These are phyloP conservation scores for Hypomontagnella submonticulosa DNA, from an alignment of 495 filamentous ascomycete species.

Conservation along the genomic window DNA sequence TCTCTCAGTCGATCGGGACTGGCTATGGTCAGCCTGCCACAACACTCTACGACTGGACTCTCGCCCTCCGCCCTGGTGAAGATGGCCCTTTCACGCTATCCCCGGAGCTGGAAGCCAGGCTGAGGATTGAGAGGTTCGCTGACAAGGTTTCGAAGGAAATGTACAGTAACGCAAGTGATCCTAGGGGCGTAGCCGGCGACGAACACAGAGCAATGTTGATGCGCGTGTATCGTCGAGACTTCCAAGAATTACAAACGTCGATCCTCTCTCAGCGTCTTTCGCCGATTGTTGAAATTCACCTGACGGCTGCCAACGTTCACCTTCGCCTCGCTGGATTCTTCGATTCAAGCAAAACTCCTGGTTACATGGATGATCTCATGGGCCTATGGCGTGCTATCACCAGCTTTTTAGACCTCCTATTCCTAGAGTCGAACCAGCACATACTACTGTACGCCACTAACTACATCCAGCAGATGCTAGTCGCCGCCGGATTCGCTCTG, in stretches of 20 bases:
- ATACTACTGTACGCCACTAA: slow-evolving; percentile 80
- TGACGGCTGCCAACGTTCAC: slow-evolving; percentile 83
- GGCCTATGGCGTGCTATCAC: slow-evolving; percentile 80
- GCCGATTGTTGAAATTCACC: slow-evolving; percentile 75
- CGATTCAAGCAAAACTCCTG: slow-evolving; percentile 76
- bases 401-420: slow-evolving; percentile 76
- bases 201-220: slow-evolving; percentile 75
- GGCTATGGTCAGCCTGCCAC: slow-evolving; percentile 91
- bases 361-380: slow-evolving; percentile 81
- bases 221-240: slow-evolving; percentile 67
- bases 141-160: slow-evolving; percentile 88
- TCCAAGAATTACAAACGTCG: slow-evolving; percentile 63
- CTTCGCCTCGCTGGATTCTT: slow-evolving; percentile 90
- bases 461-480: slow-evolving; percentile 92
- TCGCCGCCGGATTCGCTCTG: slow-evolving; percentile 85
- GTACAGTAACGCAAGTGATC: slow-evolving; percentile 82
- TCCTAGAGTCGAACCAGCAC: slow-evolving; percentile 57
- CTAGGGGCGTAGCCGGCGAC: slow-evolving; percentile 76
- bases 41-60: slow-evolving; percentile 88
- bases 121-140: slow-evolving; percentile 84
- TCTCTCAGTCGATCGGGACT: slow-evolving; percentile 90
- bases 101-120: slow-evolving; percentile 70
- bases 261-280: slow-evolving; percentile 61
- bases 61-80: slow-evolving; percentile 70
- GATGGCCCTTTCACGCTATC: slow-evolving; percentile 75